A percentile compares a stretch with the other conserved stretches of the same genome.
Evolutionary conservation across 2,329 filamentous ascomycete species (phyloP).

Genomic region (Claviceps sorghi): DNA sequence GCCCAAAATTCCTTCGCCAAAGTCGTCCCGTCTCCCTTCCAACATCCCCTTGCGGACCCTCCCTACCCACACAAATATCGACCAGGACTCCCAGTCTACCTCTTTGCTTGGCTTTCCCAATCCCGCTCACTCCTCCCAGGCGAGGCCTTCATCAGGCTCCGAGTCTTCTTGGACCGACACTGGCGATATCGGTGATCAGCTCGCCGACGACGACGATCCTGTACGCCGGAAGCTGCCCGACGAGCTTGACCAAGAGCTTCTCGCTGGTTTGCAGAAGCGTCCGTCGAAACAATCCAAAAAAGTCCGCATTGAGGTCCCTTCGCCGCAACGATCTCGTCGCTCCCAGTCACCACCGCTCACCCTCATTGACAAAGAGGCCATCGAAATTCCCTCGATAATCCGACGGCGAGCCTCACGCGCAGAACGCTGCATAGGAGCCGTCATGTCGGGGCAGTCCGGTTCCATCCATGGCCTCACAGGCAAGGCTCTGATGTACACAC

Average conservation of each 20-base stretch:
- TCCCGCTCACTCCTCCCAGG: constrained; percentile 27
- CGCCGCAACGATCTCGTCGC: constrained; percentile 23
- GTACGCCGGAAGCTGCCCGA: constrained; percentile 55
- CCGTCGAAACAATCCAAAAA: constrained; percentile 36
- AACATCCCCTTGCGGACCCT: constrained; percentile 81
- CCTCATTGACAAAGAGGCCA: constrained; percentile 55
- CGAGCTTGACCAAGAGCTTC: constrained; percentile 48
- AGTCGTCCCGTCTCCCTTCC: constrained; percentile 54
- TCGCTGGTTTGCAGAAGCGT: constrained; percentile 34
- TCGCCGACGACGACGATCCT: constrained; percentile 70
- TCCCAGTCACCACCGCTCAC: constrained; percentile 26
- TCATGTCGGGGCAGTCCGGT: constrained; percentile 71
- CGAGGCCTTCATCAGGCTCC: constrained; percentile 42
- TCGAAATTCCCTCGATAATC: constrained; percentile 59
- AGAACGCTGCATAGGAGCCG: constrained; percentile 58
- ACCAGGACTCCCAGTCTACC: constrained; percentile 26
- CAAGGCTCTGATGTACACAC: constrained; percentile 70
- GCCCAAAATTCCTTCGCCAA: constrained; percentile 75
- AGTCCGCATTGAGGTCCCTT: constrained; percentile 51
- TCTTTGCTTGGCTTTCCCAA: constrained; percentile 20
- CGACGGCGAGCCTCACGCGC: constrained; percentile 48
- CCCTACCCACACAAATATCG: constrained; percentile 22
- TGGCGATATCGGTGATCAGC: constrained; percentile 85
- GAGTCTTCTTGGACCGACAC: constrained; percentile 81
- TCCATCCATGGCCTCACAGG: constrained; percentile 86